A percentile compares a stretch with the other conserved stretches of the same genome.
Evolutionary conservation across 116 monocot genomes (phyloP).

Genomic region (Trichopus zeylanicus): DNA sequence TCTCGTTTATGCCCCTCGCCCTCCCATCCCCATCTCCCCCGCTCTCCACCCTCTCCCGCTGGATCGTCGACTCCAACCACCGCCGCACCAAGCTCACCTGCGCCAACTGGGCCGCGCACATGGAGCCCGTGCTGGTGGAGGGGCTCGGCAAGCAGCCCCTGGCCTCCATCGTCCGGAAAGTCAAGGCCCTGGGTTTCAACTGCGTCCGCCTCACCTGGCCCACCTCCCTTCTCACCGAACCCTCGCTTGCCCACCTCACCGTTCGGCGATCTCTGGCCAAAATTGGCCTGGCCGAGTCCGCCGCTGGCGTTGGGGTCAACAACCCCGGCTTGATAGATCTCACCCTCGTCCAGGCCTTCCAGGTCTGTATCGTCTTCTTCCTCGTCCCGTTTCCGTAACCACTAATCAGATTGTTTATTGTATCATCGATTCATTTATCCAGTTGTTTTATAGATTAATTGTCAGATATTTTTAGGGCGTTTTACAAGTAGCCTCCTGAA

Average conservation of each 20-base stretch:
- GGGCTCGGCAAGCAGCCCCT: slow-evolving; percentile 35
- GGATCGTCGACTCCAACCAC: slow-evolving; percentile 36
- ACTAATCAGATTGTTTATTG: neutral
- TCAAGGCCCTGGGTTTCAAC: slow-evolving; percentile 47
- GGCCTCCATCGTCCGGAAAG: slow-evolving; percentile 20
- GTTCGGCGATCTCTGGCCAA: slow-evolving; percentile 25
- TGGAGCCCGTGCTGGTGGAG: slow-evolving; percentile 45
- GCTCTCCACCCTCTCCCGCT: slow-evolving; percentile 39
- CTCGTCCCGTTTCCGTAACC: too few relatives aligned
- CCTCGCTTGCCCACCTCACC: slow-evolving; percentile 19
- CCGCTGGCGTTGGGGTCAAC: slow-evolving; percentile 30
- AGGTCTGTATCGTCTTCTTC: slow-evolving; percentile 16
- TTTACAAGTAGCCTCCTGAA: too few relatives aligned
- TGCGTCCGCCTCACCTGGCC: slow-evolving; percentile 60
- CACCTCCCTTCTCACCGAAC: slow-evolving; percentile 27
- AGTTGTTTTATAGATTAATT: neutral
- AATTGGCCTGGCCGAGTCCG: slow-evolving; percentile 32
- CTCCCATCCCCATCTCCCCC: slow-evolving; percentile 9
- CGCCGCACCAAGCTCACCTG: slow-evolving; percentile 53
- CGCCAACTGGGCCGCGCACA: slow-evolving; percentile 46
- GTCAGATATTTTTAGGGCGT: too few relatives aligned
- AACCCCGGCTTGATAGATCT: slow-evolving; percentile 39
- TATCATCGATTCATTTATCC: neutral
- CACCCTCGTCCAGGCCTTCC: slow-evolving; percentile 34
- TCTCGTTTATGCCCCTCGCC: neutral